Conservation (phyloP, 2,329 filamentous ascomycete genomes). For the Aureobasidium mangrovei region DNA sequence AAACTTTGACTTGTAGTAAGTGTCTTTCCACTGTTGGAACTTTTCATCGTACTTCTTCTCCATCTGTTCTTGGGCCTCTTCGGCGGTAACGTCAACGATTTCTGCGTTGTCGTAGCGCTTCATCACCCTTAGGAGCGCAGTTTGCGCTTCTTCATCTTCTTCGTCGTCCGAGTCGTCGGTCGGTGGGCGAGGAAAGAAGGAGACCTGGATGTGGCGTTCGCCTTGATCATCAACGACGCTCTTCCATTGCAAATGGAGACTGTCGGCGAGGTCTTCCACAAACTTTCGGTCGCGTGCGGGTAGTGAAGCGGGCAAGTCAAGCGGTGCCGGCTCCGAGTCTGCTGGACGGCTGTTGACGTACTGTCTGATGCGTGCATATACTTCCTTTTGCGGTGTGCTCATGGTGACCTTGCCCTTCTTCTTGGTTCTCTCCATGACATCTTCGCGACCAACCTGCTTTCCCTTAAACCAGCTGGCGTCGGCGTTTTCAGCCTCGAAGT, state of each 20-base stretch:
- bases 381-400: conserved; percentile 67
- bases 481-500: conserved; percentile 82
- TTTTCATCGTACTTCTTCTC: conserved; percentile 83
- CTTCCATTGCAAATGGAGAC: conserved; percentile 56
- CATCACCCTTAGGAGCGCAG: conserved; percentile 76
- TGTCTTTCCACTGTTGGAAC: conserved; percentile 87
- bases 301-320: conserved; percentile 66
- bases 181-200: conserved; percentile 46
- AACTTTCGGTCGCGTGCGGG: conserved; percentile 87
- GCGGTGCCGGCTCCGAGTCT: conserved; percentile 40
- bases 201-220: conserved; percentile 56
- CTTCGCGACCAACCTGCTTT: conserved; percentile 65
- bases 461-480: conserved; percentile 88
- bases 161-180: conserved; percentile 52
- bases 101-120: conserved; percentile 86
- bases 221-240: conserved; percentile 56
- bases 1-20: conserved; percentile 87
- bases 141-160: conserved; percentile 73
- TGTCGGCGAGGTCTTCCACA: conserved; percentile 73
- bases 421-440: conserved; percentile 54
- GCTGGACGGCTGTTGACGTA: conserved; percentile 64
- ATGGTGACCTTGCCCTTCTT: conserved; percentile 60
- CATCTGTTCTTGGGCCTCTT: conserved; percentile 70
- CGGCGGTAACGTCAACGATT: conserved; percentile 67
- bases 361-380: conserved; percentile 74